Percentiles rank a stretch among this genome's conserved stretches.
phyloP scores from a whole-genome alignment of 2,329 filamentous ascomycete genomes.

The Aspergillus sp. region DNA sequence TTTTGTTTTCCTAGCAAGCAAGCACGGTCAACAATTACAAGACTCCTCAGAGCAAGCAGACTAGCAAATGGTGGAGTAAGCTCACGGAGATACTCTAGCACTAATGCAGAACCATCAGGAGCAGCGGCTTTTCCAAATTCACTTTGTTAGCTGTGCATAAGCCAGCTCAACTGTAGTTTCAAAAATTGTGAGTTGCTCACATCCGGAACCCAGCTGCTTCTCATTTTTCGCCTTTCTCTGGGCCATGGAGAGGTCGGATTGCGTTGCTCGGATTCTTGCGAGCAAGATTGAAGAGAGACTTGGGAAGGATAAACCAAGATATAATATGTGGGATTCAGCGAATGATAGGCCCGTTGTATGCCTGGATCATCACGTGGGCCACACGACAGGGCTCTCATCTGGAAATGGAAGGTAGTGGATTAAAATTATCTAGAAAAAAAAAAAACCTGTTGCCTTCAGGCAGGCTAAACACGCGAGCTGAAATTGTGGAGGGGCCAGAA shows the following conservation, averaged over 20 bases:
- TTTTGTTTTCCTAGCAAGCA: constrained; percentile 49
- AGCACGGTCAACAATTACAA: neutral
- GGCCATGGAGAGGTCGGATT: constrained; percentile 36
- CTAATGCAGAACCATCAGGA: constrained; percentile 42
- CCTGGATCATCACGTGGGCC: neutral
- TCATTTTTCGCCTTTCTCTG: constrained; percentile 42
- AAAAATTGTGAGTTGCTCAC: constrained; percentile 22
- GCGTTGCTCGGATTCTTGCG: neutral
- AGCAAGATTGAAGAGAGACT: no score
- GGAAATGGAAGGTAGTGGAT: no score
- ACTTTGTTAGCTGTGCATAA: neutral
- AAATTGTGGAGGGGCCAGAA: neutral
- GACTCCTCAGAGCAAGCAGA: neutral
- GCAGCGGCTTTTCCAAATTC: constrained; percentile 5
- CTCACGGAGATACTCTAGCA: constrained; percentile 55
- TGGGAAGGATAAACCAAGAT: no score
- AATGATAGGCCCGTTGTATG: neutral
- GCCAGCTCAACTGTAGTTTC: neutral
- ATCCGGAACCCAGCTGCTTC: constrained; percentile 31
- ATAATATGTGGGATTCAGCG: no score
- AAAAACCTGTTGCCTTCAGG: no score
- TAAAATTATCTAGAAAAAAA: no score
- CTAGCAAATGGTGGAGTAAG: constrained; percentile 10
- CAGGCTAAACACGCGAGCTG: neutral
- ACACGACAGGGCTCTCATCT: no score